Base-by-base conservation (phyloP, 2,329 filamentous ascomycete species). In the Simplicillium sp. region DNA sequence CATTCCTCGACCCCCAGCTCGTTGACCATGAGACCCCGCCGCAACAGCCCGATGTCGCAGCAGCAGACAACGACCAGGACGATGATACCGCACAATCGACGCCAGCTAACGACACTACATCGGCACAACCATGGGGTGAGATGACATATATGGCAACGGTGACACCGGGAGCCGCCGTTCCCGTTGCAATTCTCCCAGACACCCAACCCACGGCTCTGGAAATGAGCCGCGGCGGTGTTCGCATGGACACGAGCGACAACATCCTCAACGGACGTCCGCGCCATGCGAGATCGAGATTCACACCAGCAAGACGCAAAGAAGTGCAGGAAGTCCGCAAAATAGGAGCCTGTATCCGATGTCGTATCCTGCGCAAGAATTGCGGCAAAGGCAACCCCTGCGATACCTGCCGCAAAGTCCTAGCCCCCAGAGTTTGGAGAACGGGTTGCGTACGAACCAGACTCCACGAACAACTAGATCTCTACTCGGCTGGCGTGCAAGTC, bases 281-380 rank as follows among this genome's bases (percentile, higher is more conserved):
- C 13, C 69, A 80, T 49, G 68, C 70, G 7, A 70, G 77, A 9
- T 73, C 75, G 4, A 66, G 73, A 8, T 82, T 82, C 48, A 73
- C 70, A 15, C 65, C 73, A 5, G 62, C 62, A 1, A 67, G 79
- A n/a, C 67, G 79, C 16, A 79, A 75, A 52, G 75, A 82, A 51
- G 78, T 83, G 2, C 76, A 80, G 48, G 74, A 77, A 46, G 75
- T 82, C 16, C 72, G 79, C 17, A 77, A 78, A 49, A 70, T 78
- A 29, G 79, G 79, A 6, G 78, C 79, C 11, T 83, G 79, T 49
- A 80, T 82, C 39, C 66, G 79, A 35, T 83, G 79, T 51, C 70
- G 77, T 31, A 81, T 82, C 46, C 58, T 83, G 29, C 70, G 78
- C 43, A 83, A 83, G 59, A 79, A 75, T 2, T 83, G 79, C 50